Conservation (phyloP, 805 yeast genomes). For the Isabelozyma heimii region DNA sequence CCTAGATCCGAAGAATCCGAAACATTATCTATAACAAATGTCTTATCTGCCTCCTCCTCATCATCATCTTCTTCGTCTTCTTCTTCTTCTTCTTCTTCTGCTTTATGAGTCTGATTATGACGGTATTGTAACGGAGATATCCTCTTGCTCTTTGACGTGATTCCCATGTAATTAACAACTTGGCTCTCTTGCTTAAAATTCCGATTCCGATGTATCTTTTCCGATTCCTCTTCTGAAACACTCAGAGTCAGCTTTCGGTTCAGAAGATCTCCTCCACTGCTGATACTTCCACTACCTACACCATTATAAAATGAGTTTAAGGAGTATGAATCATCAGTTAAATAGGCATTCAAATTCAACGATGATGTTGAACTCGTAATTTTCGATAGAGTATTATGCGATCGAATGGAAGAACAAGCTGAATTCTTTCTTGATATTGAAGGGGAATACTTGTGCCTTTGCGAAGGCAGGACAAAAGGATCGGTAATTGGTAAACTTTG, state of each 20-base stretch:
- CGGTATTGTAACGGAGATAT: too few relatives aligned
- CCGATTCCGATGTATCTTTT: too few relatives aligned
- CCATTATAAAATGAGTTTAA: neutral
- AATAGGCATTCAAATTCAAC: conserved; percentile 39
- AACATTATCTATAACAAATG: too few relatives aligned
- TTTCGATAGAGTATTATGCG: conserved; percentile 17
- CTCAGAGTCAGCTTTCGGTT: neutral
- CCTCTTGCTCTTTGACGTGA: too few relatives aligned
- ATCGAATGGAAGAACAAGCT: conserved; percentile 12
- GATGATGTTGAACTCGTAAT: conserved; percentile 41
- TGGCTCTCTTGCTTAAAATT: too few relatives aligned
- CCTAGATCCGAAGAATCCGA: too few relatives aligned
- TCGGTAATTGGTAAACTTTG: neutral
- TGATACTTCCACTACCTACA: neutral
- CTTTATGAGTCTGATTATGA: too few relatives aligned
- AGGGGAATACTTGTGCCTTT: neutral
- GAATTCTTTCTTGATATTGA: conserved; percentile 26
- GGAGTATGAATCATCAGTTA: conserved; percentile 31
- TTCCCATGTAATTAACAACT: too few relatives aligned
- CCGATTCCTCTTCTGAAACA: neutral
- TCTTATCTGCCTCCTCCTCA: too few relatives aligned
- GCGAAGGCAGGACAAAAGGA: neutral
- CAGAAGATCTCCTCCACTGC: neutral
- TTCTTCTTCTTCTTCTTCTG: too few relatives aligned
- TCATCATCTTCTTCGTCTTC: too few relatives aligned